Percentiles rank a stretch among this genome's conserved stretches.
Evolutionary conservation across 139 green algal genomes (phyloP).

Genomic region (Chlorella sp.): DNA sequence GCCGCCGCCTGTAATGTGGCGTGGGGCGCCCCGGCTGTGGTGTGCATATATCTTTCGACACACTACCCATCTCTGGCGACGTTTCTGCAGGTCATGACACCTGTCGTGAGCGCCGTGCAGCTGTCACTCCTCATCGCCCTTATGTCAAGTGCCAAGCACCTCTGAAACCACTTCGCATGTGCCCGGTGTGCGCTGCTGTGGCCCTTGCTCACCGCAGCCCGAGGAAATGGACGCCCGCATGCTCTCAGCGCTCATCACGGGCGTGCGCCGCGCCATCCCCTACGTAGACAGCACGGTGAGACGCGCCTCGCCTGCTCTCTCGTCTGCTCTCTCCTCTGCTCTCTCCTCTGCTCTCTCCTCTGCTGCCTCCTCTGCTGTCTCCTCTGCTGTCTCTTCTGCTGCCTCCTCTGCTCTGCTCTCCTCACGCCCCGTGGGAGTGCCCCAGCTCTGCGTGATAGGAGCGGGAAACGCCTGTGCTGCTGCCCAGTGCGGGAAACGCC

Average conservation of each 20-base stretch:
- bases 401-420: too few species aligned
- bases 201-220: conserved; percentile 7
- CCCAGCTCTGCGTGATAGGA: too few species aligned
- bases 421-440: too few species aligned
- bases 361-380: not conserved
- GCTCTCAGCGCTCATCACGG: conserved; percentile 76
- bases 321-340: not conserved
- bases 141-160: too few species aligned
- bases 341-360: too few species aligned
- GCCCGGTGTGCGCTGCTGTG: not conserved
- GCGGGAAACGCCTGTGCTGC: too few species aligned
- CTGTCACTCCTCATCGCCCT: too few species aligned
- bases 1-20: too few species aligned
- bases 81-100: not conserved
- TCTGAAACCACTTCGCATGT: not conserved
- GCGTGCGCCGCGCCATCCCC: conserved; percentile 89
- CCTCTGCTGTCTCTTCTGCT: not conserved
- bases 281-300: conserved; percentile 53
- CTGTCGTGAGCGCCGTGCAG: not conserved
- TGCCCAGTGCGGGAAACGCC: too few species aligned
- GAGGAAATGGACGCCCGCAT: conserved; percentile 59
- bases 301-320: not conserved
- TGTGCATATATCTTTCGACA: too few species aligned
- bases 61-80: too few species aligned
- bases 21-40: too few species aligned